Percentiles rank a stretch among this genome's conserved stretches.
phyloP scores from a whole-genome alignment of 305 asterid genomes.

The Caryopteris hybrid region DNA sequence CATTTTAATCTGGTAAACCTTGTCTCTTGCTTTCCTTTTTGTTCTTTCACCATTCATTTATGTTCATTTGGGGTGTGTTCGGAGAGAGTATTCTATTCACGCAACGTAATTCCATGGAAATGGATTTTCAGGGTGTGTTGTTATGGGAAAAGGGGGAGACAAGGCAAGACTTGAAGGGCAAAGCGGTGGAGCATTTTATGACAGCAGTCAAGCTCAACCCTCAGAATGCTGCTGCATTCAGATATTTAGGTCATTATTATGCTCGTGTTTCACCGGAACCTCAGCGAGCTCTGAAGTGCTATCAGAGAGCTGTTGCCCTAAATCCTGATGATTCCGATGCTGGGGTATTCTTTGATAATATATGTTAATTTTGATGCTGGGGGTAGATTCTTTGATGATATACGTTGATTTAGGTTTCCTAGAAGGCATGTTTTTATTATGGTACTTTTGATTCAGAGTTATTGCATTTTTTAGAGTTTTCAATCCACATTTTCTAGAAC shows the following conservation, averaged over 20 bases:
- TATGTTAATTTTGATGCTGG: conserved; percentile 43
- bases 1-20: conserved; percentile 56
- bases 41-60: not conserved
- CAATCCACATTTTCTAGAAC: not conserved
- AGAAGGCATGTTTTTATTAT: not conserved
- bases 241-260: conserved; percentile 85
- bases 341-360: conserved; percentile 41
- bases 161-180: conserved; percentile 32
- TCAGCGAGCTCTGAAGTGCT: conserved; percentile 91
- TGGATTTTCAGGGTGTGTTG: conserved; percentile 50
- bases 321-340: conserved; percentile 82
- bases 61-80: not conserved
- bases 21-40: not conserved
- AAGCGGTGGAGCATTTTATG: conserved; percentile 83
- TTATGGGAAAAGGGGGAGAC: conserved; percentile 69
- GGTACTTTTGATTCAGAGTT: not conserved
- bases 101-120: not conserved
- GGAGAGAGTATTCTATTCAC: not conserved
- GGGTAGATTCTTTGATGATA: conserved; percentile 4
- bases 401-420: not conserved
- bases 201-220: conserved; percentile 75
- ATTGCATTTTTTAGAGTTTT: not conserved
- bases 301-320: conserved; percentile 79
- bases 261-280: conserved; percentile 45
- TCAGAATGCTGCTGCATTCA: conserved; percentile 67